These are phyloP conservation scores for Capsella rubella DNA, from an alignment of 441 rosid species.

Conservation along the genomic window DNA sequence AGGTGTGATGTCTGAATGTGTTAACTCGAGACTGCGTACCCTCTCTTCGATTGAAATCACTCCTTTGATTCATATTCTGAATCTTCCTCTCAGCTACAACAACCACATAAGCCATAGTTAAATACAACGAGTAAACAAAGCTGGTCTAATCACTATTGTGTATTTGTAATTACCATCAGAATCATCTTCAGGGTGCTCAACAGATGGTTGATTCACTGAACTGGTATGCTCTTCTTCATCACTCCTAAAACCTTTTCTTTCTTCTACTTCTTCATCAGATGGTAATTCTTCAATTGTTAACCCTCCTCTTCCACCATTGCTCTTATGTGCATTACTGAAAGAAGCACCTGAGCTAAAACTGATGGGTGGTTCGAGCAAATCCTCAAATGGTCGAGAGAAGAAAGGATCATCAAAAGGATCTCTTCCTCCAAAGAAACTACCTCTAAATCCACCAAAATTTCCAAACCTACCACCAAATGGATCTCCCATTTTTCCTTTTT, in stretches of 20 bases:
- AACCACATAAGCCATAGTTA: slow-evolving; percentile 18
- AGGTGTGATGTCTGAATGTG: slow-evolving; percentile 52
- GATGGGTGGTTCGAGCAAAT: slow-evolving; percentile 47
- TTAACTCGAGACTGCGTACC: slow-evolving; percentile 46
- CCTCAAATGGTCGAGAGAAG: slow-evolving; percentile 63
- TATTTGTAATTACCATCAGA: slow-evolving; percentile 50
- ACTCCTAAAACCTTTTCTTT: slow-evolving; percentile 19
- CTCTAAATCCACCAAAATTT: slow-evolving; percentile 44
- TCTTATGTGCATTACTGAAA: slow-evolving; percentile 28
- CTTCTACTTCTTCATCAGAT: slow-evolving; percentile 61
- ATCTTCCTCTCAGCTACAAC: slow-evolving; percentile 51
- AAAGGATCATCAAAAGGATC: slow-evolving; percentile 85
- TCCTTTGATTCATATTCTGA: slow-evolving; percentile 44
- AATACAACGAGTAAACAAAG: background rate
- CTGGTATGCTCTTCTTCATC: slow-evolving; percentile 21
- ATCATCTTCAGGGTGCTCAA: slow-evolving; percentile 79
- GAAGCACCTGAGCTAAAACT: slow-evolving; percentile 43
- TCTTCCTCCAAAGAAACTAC: slow-evolving; percentile 62
- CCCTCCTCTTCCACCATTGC: slow-evolving; percentile 48
- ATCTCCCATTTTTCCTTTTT: slow-evolving; percentile 42
- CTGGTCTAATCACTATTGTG: background rate
- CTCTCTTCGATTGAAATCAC: slow-evolving; percentile 41
- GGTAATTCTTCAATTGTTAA: slow-evolving; percentile 70
- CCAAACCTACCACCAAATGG: slow-evolving; percentile 54
- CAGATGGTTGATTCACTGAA: slow-evolving; percentile 54